Base-by-base conservation (phyloP, 2,329 filamentous ascomycete genomes). In the Apiospora rasikravindrae region DNA sequence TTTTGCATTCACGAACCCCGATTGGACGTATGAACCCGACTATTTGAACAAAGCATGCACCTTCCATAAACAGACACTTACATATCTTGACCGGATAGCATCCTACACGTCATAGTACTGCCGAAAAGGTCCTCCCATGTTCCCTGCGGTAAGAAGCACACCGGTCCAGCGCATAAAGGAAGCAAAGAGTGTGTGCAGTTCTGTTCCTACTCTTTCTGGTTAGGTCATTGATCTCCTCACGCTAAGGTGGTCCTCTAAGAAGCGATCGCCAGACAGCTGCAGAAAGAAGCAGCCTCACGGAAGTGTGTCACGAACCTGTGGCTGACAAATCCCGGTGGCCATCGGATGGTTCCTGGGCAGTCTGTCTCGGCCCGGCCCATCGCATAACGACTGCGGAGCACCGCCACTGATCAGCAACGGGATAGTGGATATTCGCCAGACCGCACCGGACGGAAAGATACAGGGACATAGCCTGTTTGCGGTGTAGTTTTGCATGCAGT, bases 271-370 rank as follows among this genome's bases (percentile, higher is more conserved):
- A n/a, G 29, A 61, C 29, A 13, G 29, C 53, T 64, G 33, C 57
- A 37, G 10, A 64, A 40, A 22, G 7, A 61, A 40, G 57, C 57
- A 64, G 33, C 29, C 22, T n/a, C 45, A 8, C 45, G 8, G 7
- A 49, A 47, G 44, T 61, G 57, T 40, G 57, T 64, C 33, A 64
- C 57, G 57, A 64, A 64, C 33, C 57, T 64, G 19, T 64, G 57
- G 29, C 29, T 14, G 57, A 33, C 33, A 24, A 26, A 37, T 5
- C 8, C 33, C 11, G 33, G 57, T 22, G 33, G 57, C 10, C 33
- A n/a, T 64, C 57, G 57, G 57, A 40, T 64, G 57, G 57, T 64
- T 64, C 57, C 33, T 64, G 57, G 19, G 29, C 57, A 64, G 33
- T n/a, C 19, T 40, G 29, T 40, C 57, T 64, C 57, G 57, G 57